phyloP scores from a whole-genome alignment of 192 early-diverging fungal species.

The Mortierella claussenii region DNA sequence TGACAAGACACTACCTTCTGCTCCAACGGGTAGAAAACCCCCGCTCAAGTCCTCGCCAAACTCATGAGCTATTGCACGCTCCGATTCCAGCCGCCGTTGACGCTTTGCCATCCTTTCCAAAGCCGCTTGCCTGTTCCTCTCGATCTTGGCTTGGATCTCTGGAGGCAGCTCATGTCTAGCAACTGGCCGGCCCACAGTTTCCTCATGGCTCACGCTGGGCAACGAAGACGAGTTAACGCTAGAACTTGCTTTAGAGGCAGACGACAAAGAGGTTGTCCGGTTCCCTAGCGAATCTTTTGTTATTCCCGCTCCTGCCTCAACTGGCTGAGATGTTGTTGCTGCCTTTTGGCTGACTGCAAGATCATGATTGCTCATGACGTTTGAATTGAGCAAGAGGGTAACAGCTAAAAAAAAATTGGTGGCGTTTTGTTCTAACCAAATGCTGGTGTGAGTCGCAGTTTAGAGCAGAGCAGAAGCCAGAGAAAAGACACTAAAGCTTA shows the following conservation, averaged over 20 bases:
- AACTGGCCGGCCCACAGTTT: conserved; percentile 34
- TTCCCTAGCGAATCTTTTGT: no score
- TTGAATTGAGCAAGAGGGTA: background rate
- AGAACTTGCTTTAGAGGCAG: no score
- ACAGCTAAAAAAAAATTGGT: no score
- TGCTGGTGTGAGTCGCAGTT: no score
- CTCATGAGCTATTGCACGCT: conserved; percentile 21
- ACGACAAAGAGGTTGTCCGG: no score
- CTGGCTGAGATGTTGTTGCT: background rate
- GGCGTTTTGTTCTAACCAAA: conserved; percentile 14
- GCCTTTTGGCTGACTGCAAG: background rate
- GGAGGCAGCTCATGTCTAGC: conserved; percentile 24
- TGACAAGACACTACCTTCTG: background rate
- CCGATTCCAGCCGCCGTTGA: conserved; percentile 17
- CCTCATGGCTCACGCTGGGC: conserved; percentile 18
- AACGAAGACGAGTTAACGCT: no score
- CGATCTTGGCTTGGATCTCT: conserved; percentile 44
- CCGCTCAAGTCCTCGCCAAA: conserved; percentile 13
- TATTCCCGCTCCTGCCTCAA: background rate
- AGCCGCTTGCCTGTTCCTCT: conserved; percentile 36
- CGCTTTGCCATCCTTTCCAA: conserved; percentile 31
- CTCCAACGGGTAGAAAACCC: background rate
- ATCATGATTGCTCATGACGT: conserved; percentile 2
- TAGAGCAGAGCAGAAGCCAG: background rate
- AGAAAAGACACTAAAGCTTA: no score